These are phyloP conservation scores for Adansonia madagascariensis DNA, from an alignment of 441 rosid species.

Conservation along the genomic window DNA sequence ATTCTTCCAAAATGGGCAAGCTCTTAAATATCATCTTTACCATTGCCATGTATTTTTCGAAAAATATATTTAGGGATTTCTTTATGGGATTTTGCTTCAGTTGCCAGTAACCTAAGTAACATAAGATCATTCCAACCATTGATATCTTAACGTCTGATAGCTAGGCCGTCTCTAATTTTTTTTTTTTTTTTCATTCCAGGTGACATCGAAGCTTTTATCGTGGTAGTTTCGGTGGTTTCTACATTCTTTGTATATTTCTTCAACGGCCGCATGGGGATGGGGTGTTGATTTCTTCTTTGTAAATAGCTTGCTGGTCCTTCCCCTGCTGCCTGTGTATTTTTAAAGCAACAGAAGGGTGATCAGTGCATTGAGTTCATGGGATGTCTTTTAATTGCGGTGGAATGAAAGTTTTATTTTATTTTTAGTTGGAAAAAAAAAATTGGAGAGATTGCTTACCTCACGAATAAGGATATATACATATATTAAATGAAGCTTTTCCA, in stretches of 20 bases:
- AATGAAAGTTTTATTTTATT: background rate
- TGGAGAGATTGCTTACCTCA: background rate
- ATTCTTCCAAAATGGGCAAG: background rate
- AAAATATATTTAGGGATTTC: background rate
- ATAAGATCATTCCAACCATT: no score
- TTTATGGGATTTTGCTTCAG: background rate
- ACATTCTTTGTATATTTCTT: conserved; percentile 30
- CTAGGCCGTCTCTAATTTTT: background rate
- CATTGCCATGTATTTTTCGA: background rate
- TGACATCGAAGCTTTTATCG: conserved; percentile 32
- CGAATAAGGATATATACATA: no score
- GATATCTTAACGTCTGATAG: no score
- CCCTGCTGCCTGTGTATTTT: conserved; percentile 18
- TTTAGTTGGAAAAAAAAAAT: background rate
- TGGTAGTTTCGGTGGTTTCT: conserved; percentile 36
- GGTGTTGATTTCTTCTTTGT: conserved; percentile 36
- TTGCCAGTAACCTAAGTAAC: no score
- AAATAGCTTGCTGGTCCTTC: conserved; percentile 37
- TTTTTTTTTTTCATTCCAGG: conserved; percentile 35
- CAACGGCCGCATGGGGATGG: conserved; percentile 21
- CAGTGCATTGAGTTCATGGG: conserved; percentile 37
- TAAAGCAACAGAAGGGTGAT: conserved; percentile 20
- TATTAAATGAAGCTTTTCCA: background rate
- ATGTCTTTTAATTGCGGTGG: conserved; percentile 19
- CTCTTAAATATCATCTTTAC: background rate